phyloP scores from a whole-genome alignment of 306 rosid genomes.

The Leucaena leucocephala region DNA sequence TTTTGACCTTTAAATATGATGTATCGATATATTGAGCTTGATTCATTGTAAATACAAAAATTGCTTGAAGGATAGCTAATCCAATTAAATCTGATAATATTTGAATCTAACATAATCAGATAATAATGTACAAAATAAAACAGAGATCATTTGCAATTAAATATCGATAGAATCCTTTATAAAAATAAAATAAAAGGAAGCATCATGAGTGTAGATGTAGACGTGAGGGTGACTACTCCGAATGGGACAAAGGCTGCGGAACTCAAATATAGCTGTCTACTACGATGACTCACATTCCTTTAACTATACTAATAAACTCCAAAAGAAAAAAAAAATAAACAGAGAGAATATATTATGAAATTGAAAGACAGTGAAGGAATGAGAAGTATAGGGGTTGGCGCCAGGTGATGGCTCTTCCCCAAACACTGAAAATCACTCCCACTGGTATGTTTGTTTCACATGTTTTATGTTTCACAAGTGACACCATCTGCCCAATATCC shows the following conservation, averaged over 20 bases:
- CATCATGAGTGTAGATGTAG: background rate
- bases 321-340: background rate
- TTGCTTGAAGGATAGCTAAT: too few relatives aligned
- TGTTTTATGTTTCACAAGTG: conserved; percentile 29
- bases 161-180: background rate
- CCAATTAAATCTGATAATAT: too few relatives aligned
- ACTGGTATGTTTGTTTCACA: conserved; percentile 26
- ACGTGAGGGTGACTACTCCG: background rate
- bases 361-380: background rate
- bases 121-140: too few relatives aligned
- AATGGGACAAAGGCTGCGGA: background rate
- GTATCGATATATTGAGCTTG: too few relatives aligned
- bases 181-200: background rate
- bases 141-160: background rate
- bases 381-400: background rate
- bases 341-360: background rate
- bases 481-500: background rate
- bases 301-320: background rate
- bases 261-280: background rate
- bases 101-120: too few relatives aligned
- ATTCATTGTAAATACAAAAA: too few relatives aligned
- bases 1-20: too few relatives aligned
- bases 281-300: background rate
- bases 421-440: background rate
- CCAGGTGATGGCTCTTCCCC: too few relatives aligned